Evolutionary conservation across 257 asterid genomes (phyloP).

Genomic region (Orobanche coerulescens): DNA sequence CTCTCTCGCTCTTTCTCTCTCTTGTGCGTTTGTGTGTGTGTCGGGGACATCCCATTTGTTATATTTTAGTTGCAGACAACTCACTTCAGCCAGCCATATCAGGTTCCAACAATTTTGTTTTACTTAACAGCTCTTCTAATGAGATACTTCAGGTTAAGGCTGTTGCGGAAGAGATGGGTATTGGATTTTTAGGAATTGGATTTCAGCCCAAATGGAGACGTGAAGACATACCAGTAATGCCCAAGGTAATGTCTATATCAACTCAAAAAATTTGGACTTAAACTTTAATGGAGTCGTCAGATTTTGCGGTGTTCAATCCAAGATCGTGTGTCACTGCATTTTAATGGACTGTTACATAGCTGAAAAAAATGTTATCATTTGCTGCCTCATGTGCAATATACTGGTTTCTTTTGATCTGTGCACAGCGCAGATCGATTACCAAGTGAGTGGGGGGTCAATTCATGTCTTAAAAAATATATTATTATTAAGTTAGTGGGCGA

Average conservation of each 20-base stretch:
- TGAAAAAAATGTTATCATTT: neutral
- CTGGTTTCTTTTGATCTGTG: neutral
- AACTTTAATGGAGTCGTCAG: constrained; percentile 6
- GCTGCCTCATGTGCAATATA: constrained; percentile 7
- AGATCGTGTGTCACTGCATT: neutral
- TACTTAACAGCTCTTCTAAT: constrained; percentile 9
- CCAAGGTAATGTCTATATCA: constrained; percentile 55
- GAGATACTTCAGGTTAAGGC: constrained; percentile 68
- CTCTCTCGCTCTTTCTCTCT: too few species aligned
- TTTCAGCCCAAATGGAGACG: constrained; percentile 92
- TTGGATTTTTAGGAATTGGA: constrained; percentile 88
- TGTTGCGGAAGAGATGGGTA: constrained; percentile 96
- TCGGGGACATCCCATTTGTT: too few species aligned
- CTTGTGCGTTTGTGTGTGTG: too few species aligned
- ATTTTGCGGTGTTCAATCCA: neutral
- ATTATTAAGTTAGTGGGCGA: neutral
- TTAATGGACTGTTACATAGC: neutral
- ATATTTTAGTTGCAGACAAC: neutral
- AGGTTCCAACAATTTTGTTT: constrained; percentile 15
- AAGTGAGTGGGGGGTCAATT: neutral
- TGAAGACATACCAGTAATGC: constrained; percentile 93
- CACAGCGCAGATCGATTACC: neutral
- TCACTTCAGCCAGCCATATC: constrained; percentile 11
- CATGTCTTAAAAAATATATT: neutral
- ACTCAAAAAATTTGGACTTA: neutral